Evolutionary conservation across 768 basidiomycete genomes (phyloP).

Genomic region (Tephrocybe sp.): DNA sequence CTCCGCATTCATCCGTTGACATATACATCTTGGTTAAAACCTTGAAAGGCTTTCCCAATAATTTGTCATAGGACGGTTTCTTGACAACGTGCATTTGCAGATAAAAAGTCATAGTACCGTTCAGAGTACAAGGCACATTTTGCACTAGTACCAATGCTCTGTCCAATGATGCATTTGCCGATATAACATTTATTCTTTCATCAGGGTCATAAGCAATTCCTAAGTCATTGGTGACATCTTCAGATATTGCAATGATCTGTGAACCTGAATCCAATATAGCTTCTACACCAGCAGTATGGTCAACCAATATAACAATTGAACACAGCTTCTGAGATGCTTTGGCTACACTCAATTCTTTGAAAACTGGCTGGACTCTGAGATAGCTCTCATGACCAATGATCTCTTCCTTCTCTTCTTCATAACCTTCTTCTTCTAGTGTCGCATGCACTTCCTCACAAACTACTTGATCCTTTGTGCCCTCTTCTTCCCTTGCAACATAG

Average conservation of each 20-base stretch:
- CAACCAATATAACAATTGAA: slow-evolving; percentile 18
- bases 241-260: slow-evolving; percentile 26
- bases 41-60: slow-evolving; percentile 27
- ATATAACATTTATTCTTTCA: slow-evolving; percentile 21
- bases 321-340: slow-evolving; percentile 23
- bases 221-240: slow-evolving; percentile 18
- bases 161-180: slow-evolving; percentile 22
- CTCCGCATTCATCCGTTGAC: slow-evolving; percentile 18
- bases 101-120: slow-evolving; percentile 22
- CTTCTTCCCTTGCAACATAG: no score
- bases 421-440: no score
- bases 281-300: no score
- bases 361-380: neutral
- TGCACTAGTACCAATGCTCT: slow-evolving; percentile 20
- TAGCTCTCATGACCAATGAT: no score
- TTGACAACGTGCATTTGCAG: slow-evolving; percentile 27
- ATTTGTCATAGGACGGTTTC: slow-evolving; percentile 23
- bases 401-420: no score
- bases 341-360: slow-evolving; percentile 16
- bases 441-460: no score
- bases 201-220: slow-evolving; percentile 19
- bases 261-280: slow-evolving; percentile 12
- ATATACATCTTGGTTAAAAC: slow-evolving; percentile 17
- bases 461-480: no score
- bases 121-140: slow-evolving; percentile 24